Base-by-base conservation (phyloP, 768 basidiomycete species). In the Aureoboletus auriporus region DNA sequence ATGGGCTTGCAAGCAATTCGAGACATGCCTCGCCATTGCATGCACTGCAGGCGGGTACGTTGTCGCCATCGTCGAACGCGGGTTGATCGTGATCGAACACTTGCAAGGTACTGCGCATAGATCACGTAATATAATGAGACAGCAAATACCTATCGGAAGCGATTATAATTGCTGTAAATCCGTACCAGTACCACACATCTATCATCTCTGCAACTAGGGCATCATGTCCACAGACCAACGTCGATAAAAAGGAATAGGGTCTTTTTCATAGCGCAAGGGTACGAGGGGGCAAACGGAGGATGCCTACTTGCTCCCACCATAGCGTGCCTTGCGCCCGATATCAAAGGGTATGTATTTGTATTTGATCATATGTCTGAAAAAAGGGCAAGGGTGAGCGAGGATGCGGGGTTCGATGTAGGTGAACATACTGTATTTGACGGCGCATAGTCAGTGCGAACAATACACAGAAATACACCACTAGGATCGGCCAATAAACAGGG, bases 401-500 rank as follows among this genome's bases (percentile, higher is more conserved):
- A 41, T 30, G 2, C 16, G 5, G n/a, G 20, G 5, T 30, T 5
- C 7, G 16, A 34, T 1, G 23, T n/a, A 27, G 26, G 11, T 8
- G 14, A 33, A 62, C 93, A 60, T 66, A 95, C 93, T 92, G 90
- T 56, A 97, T 93, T 70, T 97, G 93, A 53, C 93, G 75, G 53
- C 93, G 80, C 92, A 99, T 95, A 5, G 95, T 98, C 58, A 98
- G 74, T 17, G 89, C 80, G 64, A 97, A 97, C 46, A 98, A 78
- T 37, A 93, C 86, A 68, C 89, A 89, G 77, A 98, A 99, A 74
- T 99, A 99, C 49, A 97, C 75, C 58, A 98, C 84, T 46, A 99
- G 82, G 68, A 99, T 98, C 8, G 96, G 96, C 94, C 96, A 98
- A 72, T 96, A 98, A 20, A 98, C 96, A 7, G 96, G 95, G 17